Conservation (phyloP, 169 alveolate species). For the Plasmodium falciparum region DNA sequence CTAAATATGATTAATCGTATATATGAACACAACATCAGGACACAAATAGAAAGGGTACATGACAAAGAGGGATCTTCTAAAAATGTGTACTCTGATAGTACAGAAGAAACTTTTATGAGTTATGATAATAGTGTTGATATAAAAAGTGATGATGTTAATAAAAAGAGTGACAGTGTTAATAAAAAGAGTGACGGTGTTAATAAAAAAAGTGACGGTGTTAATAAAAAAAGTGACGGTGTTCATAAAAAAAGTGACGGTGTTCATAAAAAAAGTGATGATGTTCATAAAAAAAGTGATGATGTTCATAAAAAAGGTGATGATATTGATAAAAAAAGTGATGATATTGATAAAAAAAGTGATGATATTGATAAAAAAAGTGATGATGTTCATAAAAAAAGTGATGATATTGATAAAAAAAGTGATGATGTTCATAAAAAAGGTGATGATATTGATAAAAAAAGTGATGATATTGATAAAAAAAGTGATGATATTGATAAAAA, state of each 20-base stretch:
- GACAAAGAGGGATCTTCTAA: not conserved
- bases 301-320: not conserved
- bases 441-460: not conserved
- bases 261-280: not conserved
- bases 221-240: not conserved
- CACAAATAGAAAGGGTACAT: not conserved
- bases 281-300: not conserved
- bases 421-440: not conserved
- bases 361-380: not conserved
- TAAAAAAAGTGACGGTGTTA: not conserved
- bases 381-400: not conserved
- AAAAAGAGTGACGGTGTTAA: not conserved
- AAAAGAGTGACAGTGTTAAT: not conserved
- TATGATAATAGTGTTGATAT: not conserved
- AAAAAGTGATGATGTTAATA: not conserved
- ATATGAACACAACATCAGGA: constrained; percentile 5
- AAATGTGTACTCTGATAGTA: not conserved
- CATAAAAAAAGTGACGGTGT: not conserved
- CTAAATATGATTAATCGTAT: not conserved
- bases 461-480: not conserved
- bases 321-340: not conserved
- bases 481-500: not conserved
- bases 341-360: not conserved
- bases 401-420: not conserved
- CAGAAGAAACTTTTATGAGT: not conserved